Conservation (phyloP, 169 alveolate genomes). For the Plasmodium yoelii region DNA sequence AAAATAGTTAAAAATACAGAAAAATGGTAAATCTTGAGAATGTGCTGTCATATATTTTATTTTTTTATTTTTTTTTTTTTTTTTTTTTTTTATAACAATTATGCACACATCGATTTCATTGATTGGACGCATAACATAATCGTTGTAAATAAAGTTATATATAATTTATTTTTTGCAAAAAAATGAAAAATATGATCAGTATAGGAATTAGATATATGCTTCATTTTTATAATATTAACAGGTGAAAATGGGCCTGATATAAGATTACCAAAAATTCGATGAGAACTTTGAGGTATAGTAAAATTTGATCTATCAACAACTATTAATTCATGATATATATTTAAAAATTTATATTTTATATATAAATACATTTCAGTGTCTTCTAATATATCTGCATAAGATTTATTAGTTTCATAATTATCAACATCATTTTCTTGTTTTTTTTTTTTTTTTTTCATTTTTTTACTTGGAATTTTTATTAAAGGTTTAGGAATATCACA, state of each 20-base stretch:
- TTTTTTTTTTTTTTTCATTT: not conserved
- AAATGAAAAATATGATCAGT: conserved; percentile 43
- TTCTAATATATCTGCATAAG: conserved; percentile 37
- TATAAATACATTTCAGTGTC: conserved; percentile 69
- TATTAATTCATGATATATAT: conserved; percentile 54
- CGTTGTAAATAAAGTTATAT: conserved; percentile 58
- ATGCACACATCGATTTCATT: not conserved
- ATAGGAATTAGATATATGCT: conserved; percentile 38
- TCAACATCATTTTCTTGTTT: too few species aligned
- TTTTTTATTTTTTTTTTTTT: too few species aligned
- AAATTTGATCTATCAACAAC: conserved; percentile 55
- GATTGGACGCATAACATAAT: conserved; percentile 53
- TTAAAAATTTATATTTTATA: conserved; percentile 63
- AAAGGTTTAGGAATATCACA: conserved; percentile 64
- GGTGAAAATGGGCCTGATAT: conserved; percentile 69
- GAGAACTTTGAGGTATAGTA: conserved; percentile 69
- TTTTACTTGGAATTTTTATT: conserved; percentile 30
- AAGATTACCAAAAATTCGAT: conserved; percentile 47
- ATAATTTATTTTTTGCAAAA: conserved; percentile 59
- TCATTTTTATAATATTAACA: conserved; percentile 50
- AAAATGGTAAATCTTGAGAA: too few species aligned
- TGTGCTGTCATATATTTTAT: too few species aligned
- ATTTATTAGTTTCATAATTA: not conserved
- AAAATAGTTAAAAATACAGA: too few species aligned
- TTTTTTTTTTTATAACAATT: too few species aligned